phyloP scores from a whole-genome alignment of 176 grass and related monocot genomes.

The Carex cristatella region DNA sequence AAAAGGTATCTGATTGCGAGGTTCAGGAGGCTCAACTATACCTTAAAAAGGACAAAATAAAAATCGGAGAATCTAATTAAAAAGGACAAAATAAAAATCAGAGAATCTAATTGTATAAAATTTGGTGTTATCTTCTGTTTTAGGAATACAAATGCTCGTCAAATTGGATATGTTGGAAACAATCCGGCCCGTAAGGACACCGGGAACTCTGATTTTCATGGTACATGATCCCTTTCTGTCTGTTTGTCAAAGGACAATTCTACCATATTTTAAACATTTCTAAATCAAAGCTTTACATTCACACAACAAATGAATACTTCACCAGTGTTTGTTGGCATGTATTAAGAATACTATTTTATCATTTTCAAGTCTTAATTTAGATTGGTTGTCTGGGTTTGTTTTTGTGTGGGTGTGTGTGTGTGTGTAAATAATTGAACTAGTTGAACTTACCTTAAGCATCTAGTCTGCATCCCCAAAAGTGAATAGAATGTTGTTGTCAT shows the following conservation, averaged over 20 bases:
- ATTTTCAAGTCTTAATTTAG: conserved; percentile 9
- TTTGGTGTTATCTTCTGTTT: background rate
- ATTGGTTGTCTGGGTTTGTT: background rate
- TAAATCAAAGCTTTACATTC: background rate
- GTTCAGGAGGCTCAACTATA: background rate
- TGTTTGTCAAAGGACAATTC: background rate
- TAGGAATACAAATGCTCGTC: conserved; percentile 71
- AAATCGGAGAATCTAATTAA: too few relatives aligned
- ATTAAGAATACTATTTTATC: background rate
- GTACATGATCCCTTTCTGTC: background rate
- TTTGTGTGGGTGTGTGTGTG: background rate
- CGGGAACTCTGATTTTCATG: conserved; percentile 20
- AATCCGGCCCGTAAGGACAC: conserved; percentile 16
- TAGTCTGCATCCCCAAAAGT: background rate
- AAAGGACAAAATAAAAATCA: background rate
- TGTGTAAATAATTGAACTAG: background rate
- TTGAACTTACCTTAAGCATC: background rate
- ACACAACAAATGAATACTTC: background rate
- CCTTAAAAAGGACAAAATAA: background rate
- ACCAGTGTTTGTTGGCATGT: background rate
- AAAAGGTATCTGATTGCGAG: background rate
- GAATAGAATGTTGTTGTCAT: background rate
- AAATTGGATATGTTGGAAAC: conserved; percentile 67
- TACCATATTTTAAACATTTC: background rate
- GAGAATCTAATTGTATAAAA: background rate